A percentile compares a stretch with the other conserved stretches of the same genome.
Conservation (phyloP, 768 basidiomycete species). For the Auricularia auricula-judae region DNA sequence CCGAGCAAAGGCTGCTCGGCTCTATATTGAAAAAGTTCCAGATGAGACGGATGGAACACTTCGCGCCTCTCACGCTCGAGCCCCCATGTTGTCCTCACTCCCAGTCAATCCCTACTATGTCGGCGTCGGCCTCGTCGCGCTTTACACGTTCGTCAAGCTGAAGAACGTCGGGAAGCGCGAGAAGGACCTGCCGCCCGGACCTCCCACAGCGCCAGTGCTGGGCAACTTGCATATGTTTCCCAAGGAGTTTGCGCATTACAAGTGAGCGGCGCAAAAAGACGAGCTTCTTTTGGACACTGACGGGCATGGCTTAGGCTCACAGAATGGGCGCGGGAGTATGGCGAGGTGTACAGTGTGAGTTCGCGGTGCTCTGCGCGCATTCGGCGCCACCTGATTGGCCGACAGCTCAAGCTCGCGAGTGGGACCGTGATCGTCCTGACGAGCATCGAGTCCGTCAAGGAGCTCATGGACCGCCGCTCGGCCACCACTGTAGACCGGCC, state of each 20-base stretch:
- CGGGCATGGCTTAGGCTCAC: constrained; percentile 14
- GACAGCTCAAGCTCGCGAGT: constrained; percentile 16
- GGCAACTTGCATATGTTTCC: constrained; percentile 17
- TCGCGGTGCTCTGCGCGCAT: constrained; percentile 2
- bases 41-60: neutral
- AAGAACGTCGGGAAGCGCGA: neutral
- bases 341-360: constrained; percentile 17
- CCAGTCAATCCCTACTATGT: neutral
- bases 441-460: constrained; percentile 13
- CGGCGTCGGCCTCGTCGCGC: neutral
- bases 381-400: constrained; percentile 6
- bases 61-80: neutral
- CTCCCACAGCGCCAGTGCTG: constrained; percentile 14
- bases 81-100: neutral
- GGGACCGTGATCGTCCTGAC: constrained; percentile 17
- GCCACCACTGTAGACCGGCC: constrained; percentile 17
- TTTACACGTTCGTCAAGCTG: neutral
- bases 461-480: constrained; percentile 19
- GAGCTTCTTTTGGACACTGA: neutral
- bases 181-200: constrained; percentile 8
- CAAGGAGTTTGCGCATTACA: constrained; percentile 12
- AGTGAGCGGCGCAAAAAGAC: constrained; percentile 5
- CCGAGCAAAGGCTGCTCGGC: too few relatives aligned
- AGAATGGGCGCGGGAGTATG: constrained; percentile 19
- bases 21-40: neutral